Base-by-base conservation (phyloP, 2,329 filamentous ascomycete species). In the Paecilomyces dactylethromorphus region DNA sequence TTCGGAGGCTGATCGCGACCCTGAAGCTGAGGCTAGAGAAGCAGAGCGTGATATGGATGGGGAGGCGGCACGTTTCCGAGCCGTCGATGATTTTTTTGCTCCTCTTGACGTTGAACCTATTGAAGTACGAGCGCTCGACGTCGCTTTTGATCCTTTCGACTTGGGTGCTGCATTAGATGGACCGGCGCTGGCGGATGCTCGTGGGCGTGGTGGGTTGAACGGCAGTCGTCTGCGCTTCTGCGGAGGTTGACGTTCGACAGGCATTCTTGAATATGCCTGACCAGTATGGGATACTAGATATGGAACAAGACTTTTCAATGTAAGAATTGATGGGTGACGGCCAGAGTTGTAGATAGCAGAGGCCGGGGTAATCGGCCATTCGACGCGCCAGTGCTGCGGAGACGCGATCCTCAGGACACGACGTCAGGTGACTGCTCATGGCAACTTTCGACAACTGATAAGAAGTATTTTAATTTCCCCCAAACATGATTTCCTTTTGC, bases 201-300 rank as follows among this genome's bases (percentile, higher is more conserved):
- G 69, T 15, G 64, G 69, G 54, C 77, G 72, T 2, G 77, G 77
- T 39, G 76, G 75, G 3, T 78, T 78, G 68, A 79, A 79, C n/a
- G 76, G 74, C 18, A 76, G 73, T 13, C 66, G 69, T 56, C 71
- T 68, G 54, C 74, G 70, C 61, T 78, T 78, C 24, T 71, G 65
- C 1, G 68, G 58, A 5, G 64, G 60, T 60, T 66, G 69, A 53
- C 63, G 67, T 62, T 74, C 70, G 5, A 65, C 63, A 7, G 70
- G 64, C 66, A 70, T 73, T 29, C 18, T 52, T 12, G 50, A 13
- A 26, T 24, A 26, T 5, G 26, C 3, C 13, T 24, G 12, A 50
- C 1, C 21, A 15, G 26, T 13, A n/a, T n/a, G n/a, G 11, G 50
- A 26, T 29, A 4, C 24, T n/a, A 29, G 39, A 18, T 45, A 50